Evolutionary conservation across 805 yeast genomes (phyloP).

Genomic region (Ogataea parapolymorpha): DNA sequence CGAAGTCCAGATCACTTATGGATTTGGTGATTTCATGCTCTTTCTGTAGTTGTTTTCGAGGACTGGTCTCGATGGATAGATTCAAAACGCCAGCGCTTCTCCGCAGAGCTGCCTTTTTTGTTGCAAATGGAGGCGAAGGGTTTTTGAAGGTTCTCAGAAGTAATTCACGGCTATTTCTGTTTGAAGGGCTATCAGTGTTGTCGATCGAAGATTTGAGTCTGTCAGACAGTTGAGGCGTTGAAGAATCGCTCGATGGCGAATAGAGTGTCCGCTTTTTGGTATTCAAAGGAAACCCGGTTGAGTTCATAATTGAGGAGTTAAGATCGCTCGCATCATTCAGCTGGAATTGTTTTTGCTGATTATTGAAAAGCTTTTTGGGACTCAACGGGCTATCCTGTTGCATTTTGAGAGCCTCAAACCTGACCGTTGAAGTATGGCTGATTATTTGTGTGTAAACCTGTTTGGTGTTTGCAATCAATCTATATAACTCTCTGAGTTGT

Average conservation of each 20-base stretch:
- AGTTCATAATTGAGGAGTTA: conserved; percentile 24
- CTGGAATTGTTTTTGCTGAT: conserved; percentile 4
- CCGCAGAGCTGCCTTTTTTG: conserved; percentile 36
- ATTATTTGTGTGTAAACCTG: too few species aligned
- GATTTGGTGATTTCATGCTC: conserved; percentile 31
- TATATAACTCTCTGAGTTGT: too few species aligned
- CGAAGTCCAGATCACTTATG: conserved; percentile 34
- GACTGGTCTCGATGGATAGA: conserved; percentile 42
- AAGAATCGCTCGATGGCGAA: conserved; percentile 25
- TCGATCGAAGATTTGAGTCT: conserved; percentile 6
- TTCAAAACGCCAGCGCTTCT: conserved; percentile 54
- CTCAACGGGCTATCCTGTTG: conserved; percentile 6
- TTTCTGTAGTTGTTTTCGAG: conserved; percentile 13
- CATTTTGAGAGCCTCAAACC: conserved; percentile 1
- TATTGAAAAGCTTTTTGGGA: conserved; percentile 3
- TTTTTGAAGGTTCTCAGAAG: conserved; percentile 1
- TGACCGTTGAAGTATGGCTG: too few species aligned
- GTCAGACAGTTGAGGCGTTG: conserved; percentile 22
- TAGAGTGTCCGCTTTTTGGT: conserved; percentile 27
- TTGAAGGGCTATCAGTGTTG: not conserved
- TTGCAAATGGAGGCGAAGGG: conserved; percentile 13
- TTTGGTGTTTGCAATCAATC: too few species aligned
- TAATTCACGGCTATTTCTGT: conserved; percentile 15
- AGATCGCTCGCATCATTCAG: conserved; percentile 14
- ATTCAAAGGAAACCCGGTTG: conserved; percentile 29